Percentiles rank a stretch among this genome's conserved stretches.
Conservation (phyloP, 352 stramenopile species). For the Globisporangium nagaii region DNA sequence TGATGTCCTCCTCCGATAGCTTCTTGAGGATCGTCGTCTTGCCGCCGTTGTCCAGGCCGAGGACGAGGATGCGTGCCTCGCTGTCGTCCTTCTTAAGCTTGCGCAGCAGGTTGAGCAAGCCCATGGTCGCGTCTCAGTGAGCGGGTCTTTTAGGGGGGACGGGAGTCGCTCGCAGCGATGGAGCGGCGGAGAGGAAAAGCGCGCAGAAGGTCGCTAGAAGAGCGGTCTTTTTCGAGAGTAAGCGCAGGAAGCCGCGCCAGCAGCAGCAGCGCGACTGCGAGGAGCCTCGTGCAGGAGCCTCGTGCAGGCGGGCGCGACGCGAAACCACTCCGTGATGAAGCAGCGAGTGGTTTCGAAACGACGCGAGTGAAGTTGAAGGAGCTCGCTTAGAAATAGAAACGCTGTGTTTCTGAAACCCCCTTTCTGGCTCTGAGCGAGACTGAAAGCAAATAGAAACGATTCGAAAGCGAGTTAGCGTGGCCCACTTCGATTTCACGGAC, state of each 20-base stretch:
- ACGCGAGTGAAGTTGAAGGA: slow-evolving; percentile 5
- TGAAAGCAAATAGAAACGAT: background rate
- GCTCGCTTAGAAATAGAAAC: slow-evolving; percentile 7
- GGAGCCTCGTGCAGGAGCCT: background rate
- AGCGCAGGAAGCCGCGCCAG: slow-evolving; percentile 10
- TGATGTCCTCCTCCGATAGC: slow-evolving; percentile 94
- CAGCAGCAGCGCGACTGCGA: no score
- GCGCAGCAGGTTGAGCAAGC: slow-evolving; percentile 90
- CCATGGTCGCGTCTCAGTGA: no score
- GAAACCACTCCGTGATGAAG: background rate
- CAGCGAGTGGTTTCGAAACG: slow-evolving; percentile 25
- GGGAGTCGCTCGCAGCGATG: background rate
- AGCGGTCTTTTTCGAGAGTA: slow-evolving; percentile 39
- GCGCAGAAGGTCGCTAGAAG: slow-evolving; percentile 4
- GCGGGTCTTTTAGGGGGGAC: no score
- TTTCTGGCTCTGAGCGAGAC: slow-evolving; percentile 1
- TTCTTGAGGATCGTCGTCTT: slow-evolving; percentile 98
- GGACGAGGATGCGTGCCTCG: slow-evolving; percentile 92
- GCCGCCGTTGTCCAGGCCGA: slow-evolving; percentile 94
- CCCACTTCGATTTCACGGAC: background rate
- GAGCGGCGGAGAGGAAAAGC: background rate
- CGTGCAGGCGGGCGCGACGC: background rate
- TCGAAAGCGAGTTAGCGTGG: background rate
- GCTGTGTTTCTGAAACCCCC: background rate
- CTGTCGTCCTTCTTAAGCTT: slow-evolving; percentile 96